Base-by-base conservation (phyloP, 768 basidiomycete genomes). In the Russula lepida region DNA sequence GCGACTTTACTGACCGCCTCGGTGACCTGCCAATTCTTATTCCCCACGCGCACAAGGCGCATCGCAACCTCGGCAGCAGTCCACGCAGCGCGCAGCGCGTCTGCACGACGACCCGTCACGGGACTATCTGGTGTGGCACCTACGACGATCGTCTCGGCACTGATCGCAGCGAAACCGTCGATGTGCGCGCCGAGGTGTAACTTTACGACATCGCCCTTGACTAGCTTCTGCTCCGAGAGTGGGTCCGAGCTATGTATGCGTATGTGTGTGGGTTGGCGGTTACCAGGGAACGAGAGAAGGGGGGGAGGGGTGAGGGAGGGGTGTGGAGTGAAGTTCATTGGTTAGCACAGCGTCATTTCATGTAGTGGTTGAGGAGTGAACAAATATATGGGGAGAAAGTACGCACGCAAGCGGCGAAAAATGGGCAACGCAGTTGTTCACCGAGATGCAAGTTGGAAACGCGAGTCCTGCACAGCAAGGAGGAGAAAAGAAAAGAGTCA, bases 161-260 rank as follows among this genome's bases (percentile, higher is more conserved):
- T 84, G 73, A 97, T 85, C 56, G 92, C 85, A 21, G 95, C 94
- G 74, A 90, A 98, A 59, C 97, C 97, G 72, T 98, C 95, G 74
- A 99, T 93, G 71, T 99, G 97, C 21, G 95, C 94, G 49, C 97
- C 97, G 62, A 98, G 80, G 73, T 95, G 92, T 65, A 99, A 76
- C 77, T 98, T 98, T 67, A 98, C 95, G 60, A 99, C 85, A 72
- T 99, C 97, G 62, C 85, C 84, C 65, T 92, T 88, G 28, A 82
- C 83, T 66, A 95, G 80, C 54, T 73, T 80, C 72, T 85, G 84
- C 7, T 77, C 75, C 28, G 88, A 82, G 64, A 83, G 81, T 17
- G 85, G 74, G 75, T 93, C 90, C 39, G 90, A 91, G 66, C 88
- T 90, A 69, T 53, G 65, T 66, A 60, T 47, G 47, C 51, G 57